These are phyloP conservation scores for Penicillium fuscoglaucum DNA, from an alignment of 2,329 filamentous ascomycete species.

Conservation along the genomic window DNA sequence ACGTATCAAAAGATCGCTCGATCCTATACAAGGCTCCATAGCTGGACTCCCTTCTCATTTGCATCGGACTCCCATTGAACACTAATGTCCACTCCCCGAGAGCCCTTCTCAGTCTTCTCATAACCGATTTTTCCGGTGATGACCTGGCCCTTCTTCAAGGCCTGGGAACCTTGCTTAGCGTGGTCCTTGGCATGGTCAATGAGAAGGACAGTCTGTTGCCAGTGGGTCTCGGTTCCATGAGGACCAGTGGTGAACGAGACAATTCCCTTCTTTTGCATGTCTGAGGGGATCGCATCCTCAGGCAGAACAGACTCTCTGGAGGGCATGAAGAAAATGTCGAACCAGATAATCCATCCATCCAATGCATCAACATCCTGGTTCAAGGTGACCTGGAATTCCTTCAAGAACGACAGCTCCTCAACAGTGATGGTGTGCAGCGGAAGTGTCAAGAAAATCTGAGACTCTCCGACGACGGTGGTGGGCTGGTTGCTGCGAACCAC, in stretches of 20 bases:
- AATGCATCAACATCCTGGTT: conserved; percentile 64
- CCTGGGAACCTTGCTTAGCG: conserved; percentile 28
- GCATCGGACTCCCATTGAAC: conserved; percentile 60
- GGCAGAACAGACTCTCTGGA: conserved; percentile 52
- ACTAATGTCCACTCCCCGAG: conserved; percentile 66
- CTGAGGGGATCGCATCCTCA: conserved; percentile 57
- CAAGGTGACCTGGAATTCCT: conserved; percentile 64
- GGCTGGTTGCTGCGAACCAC: conserved; percentile 69
- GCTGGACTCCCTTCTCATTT: conserved; percentile 42
- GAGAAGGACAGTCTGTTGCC: conserved; percentile 80
- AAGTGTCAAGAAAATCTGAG: conserved; percentile 69
- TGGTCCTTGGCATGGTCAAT: conserved; percentile 59
- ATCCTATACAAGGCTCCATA: conserved; percentile 44
- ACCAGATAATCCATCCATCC: conserved; percentile 91
- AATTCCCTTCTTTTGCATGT: conserved; percentile 63
- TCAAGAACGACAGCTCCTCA: conserved; percentile 73
- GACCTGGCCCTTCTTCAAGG: conserved; percentile 56
- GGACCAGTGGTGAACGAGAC: conserved; percentile 90
- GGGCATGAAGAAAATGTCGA: conserved; percentile 86
- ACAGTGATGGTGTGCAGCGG: conserved; percentile 72
- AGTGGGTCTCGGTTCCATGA: conserved; percentile 75
- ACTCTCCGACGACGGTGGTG: conserved; percentile 54
- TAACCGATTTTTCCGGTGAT: conserved; percentile 71
- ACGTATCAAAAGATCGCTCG: conserved; percentile 8
- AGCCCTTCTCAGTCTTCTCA: conserved; percentile 66